Percentiles rank a stretch among this genome's conserved stretches.
These are phyloP conservation scores for Plasmopara muralis DNA, from an alignment of 352 stramenopile species.

Conservation along the genomic window DNA sequence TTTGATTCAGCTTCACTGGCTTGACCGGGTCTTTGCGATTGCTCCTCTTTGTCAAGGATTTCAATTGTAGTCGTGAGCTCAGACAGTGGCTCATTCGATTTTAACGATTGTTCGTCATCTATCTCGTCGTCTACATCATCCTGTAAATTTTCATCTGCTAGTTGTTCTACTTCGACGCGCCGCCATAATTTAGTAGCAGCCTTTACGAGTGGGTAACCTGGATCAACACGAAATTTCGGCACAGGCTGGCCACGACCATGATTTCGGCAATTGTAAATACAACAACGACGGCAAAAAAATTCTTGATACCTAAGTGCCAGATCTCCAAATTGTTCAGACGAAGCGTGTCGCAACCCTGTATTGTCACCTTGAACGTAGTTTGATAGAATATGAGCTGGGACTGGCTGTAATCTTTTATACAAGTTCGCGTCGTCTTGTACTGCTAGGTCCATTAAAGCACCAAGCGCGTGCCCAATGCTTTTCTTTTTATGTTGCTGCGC, in stretches of 20 bases:
- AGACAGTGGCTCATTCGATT: constrained; percentile 9
- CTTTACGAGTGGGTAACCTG: constrained; percentile 48
- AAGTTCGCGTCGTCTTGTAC: constrained; percentile 13
- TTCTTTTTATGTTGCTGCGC: constrained; percentile 5
- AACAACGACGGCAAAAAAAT: constrained; percentile 75
- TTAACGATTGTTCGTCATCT: constrained; percentile 12
- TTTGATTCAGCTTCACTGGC: constrained; percentile 9
- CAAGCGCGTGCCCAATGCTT: constrained; percentile 5
- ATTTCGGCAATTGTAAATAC: constrained; percentile 63
- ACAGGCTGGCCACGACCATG: constrained; percentile 54
- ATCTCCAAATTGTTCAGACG: constrained; percentile 19
- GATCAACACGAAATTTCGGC: constrained; percentile 41
- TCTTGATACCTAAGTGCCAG: constrained; percentile 37
- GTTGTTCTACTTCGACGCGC: constrained; percentile 21
- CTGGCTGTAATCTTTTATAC: constrained; percentile 24
- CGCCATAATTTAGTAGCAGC: constrained; percentile 29
- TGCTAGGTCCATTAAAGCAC: constrained; percentile 7
- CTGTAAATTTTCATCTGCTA: constrained; percentile 4
- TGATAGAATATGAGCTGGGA: constrained; percentile 23
- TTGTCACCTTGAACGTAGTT: constrained; percentile 19
- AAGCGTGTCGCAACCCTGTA: constrained; percentile 13
- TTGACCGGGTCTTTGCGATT: not conserved
- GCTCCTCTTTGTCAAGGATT: constrained; percentile 2
- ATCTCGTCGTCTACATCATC: constrained; percentile 15
- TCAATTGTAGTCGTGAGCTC: constrained; percentile 2